phyloP scores from a whole-genome alignment of 441 rosid species.

The Dalechampia spathulata region DNA sequence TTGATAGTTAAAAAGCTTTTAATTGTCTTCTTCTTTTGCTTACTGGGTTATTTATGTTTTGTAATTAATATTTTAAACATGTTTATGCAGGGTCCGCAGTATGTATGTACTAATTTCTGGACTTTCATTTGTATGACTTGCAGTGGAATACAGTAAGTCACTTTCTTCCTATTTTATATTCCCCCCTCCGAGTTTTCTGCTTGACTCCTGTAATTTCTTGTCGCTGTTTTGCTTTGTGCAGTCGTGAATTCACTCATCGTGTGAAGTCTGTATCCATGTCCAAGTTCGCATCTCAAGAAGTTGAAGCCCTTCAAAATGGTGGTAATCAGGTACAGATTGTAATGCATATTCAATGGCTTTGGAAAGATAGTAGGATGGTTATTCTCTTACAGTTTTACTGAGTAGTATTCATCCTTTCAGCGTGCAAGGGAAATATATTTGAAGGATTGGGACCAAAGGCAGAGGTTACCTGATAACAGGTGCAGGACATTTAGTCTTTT shows the following conservation, averaged over 20 bases:
- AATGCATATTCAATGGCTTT: slow-evolving; percentile 3
- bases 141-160: slow-evolving; percentile 93
- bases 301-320: slow-evolving; percentile 93
- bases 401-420: slow-evolving; percentile 31
- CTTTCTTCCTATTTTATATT: slow-evolving; percentile 7
- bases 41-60: not conserved
- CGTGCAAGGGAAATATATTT: slow-evolving; percentile 89
- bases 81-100: slow-evolving; percentile 88
- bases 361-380: slow-evolving; percentile 3
- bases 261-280: slow-evolving; percentile 98
- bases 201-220: slow-evolving; percentile 1
- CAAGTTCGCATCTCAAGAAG: slow-evolving; percentile 89
- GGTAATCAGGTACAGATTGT: slow-evolving; percentile 76
- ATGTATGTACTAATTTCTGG: slow-evolving; percentile 93
- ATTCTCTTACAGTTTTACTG: slow-evolving; percentile 22
- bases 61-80: not conserved
- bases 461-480: slow-evolving; percentile 88
- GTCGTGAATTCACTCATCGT: slow-evolving; percentile 97
- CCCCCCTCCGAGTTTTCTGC: not conserved
- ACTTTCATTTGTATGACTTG: slow-evolving; percentile 84
- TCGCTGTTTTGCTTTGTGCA: slow-evolving; percentile 23
- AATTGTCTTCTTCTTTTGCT: not conserved
- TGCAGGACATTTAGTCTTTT: slow-evolving; percentile 23
- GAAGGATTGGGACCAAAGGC: slow-evolving; percentile 85
- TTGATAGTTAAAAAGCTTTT: no score